phyloP scores from a whole-genome alignment of 228 moss, liverwort and hornwort genomes.

The Sphagnum magellanicum region DNA sequence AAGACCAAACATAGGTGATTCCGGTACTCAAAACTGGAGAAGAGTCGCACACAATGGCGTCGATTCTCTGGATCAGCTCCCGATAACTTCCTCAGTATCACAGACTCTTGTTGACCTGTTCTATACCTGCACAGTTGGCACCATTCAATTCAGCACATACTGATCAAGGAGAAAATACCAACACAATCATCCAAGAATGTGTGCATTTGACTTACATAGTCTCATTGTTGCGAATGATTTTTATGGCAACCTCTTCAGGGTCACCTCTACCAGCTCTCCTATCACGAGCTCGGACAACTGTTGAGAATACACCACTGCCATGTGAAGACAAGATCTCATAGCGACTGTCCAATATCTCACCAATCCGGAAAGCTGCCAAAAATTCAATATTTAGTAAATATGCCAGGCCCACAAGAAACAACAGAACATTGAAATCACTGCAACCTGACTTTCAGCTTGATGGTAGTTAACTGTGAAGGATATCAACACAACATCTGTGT shows the following conservation, averaged over 20 bases:
- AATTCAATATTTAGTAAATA: not conserved
- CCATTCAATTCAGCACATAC: no score
- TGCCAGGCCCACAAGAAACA: no score
- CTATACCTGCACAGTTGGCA: conserved; percentile 64
- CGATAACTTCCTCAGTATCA: conserved; percentile 90
- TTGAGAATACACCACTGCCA: conserved; percentile 98
- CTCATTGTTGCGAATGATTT: conserved; percentile 99
- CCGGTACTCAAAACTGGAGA: conserved; percentile 99
- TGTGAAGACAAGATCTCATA: conserved; percentile 95
- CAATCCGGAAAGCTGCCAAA: conserved; percentile 81
- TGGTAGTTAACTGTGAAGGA: no score
- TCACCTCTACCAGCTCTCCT: conserved; percentile 88
- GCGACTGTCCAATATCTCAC: conserved; percentile 89
- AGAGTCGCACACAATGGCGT: conserved; percentile 97
- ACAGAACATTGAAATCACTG: no score
- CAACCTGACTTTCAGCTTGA: no score
- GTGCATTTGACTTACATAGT: conserved; percentile 64
- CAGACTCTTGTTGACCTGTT: conserved; percentile 94
- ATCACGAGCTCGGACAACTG: conserved; percentile 94
- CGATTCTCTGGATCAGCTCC: conserved; percentile 99
- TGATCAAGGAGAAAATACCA: no score
- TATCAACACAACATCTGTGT: no score
- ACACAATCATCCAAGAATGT: no score
- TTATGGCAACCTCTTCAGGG: conserved; percentile 95
- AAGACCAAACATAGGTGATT: conserved; percentile 99